Base-by-base conservation (phyloP, 225 moss, liverwort and hornwort genomes). In the Bryoerythrophyllum caledonicum region DNA sequence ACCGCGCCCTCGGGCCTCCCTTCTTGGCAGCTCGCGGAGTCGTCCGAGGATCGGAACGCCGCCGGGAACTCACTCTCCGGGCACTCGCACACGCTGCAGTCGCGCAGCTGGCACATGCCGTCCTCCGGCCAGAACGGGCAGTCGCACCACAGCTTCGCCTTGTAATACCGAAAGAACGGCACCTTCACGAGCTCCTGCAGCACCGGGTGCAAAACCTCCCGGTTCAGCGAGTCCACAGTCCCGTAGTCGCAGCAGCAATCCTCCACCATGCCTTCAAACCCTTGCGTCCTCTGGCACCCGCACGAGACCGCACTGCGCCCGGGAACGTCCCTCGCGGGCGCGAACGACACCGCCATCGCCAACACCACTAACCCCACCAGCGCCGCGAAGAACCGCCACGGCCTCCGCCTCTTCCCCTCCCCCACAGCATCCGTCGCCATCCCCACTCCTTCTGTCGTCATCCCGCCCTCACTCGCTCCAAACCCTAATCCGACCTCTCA, bases 41-140 rank as follows among this genome's bases (percentile, higher is more conserved):
- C 82, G 59, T 93, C 93, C 48, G 88, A 46, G 19, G 87, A 79
- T 72, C 87, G 86, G 70, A 90, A 86, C 6, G 89, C 79, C 6
- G 84, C 90, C 4, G 99, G 99, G 66, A 99, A 95, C 81, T 95
- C 95, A 8, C 60, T 76, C 25, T 99, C 99, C 23, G 99, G 99
- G 60, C 99, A 99, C 81, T 99, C 99, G 72, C 99, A 95, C 10
- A 99, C 95, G 72, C 93, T 93, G 67, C 99, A 99, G 79, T 95
- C 99, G 21, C 99, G 85, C 40, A 95, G 90, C 48, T 88, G 86
- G 75, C 99, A 99, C 99, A 99, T 92, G 27, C 99, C 95, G 63
- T 99, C 99, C 55, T 99, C 93, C 0, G 93, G 95, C 99, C 99
- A 99, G 23, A 95, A 93, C 7, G 86, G 89, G 73, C 99, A 99